A percentile compares a stretch with the other conserved stretches of the same genome.
phyloP scores from a whole-genome alignment of 73 alveolate species.

The Vitrella brassicaformis region DNA sequence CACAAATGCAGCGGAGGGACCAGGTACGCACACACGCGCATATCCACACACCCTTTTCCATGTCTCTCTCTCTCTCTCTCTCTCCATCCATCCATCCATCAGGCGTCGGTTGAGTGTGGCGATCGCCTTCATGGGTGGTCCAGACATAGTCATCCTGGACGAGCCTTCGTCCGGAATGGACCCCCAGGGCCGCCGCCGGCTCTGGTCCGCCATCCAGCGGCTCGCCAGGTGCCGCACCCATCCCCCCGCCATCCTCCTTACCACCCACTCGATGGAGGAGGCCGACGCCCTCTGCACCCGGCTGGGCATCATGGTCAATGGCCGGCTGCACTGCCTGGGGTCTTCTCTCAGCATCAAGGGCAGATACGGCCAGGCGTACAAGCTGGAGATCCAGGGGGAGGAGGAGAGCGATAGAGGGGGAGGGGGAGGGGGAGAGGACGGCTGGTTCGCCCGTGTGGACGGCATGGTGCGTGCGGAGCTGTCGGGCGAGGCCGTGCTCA shows the following conservation, averaged over 20 bases:
- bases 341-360: constrained; percentile 36
- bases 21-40: too few relatives aligned
- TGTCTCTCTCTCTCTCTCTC: constrained; percentile 31
- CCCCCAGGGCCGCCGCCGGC: constrained; percentile 55
- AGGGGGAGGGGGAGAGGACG: not conserved
- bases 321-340: constrained; percentile 42
- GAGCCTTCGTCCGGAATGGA: constrained; percentile 75
- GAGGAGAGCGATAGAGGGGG: not conserved
- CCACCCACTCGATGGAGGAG: constrained; percentile 86
- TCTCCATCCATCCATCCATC: constrained; percentile 1
- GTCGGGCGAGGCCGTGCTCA: not conserved
- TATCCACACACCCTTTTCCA: too few relatives aligned
- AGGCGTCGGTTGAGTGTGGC: not conserved
- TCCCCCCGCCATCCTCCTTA: constrained; percentile 55
- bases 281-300: constrained; percentile 62
- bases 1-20: too few relatives aligned
- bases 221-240: constrained; percentile 23
- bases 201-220: constrained; percentile 54
- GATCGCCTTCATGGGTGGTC: not conserved
- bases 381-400: constrained; percentile 1
- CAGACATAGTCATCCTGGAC: constrained; percentile 23
- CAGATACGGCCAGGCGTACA: constrained; percentile 27
- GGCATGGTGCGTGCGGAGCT: too few relatives aligned
- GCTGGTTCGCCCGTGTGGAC: too few relatives aligned
- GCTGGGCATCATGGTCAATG: constrained; percentile 43